phyloP scores from a whole-genome alignment of 768 basidiomycete species.

The Favolaschia claudopus region DNA sequence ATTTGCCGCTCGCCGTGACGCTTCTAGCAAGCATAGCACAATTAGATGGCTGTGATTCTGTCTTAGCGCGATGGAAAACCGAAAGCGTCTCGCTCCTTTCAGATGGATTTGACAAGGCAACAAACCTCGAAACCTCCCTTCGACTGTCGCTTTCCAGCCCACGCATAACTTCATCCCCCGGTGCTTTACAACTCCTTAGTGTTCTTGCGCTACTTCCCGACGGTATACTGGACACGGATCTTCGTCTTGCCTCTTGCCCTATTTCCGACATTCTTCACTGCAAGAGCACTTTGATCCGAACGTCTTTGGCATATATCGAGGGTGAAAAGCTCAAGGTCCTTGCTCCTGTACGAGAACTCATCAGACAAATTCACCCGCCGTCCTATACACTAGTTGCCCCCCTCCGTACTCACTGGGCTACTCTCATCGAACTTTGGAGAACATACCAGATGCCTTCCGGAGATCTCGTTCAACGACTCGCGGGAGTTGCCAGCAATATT shows the following conservation, averaged over 20 bases:
- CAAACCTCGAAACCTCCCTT: slow-evolving; percentile 1
- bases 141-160: slow-evolving; percentile 8
- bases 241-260: neutral
- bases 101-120: neutral
- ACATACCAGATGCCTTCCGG: neutral
- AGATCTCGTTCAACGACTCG: neutral
- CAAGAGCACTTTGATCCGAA: neutral
- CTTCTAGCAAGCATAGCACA: neutral
- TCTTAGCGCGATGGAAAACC: neutral
- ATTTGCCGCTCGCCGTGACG: slow-evolving; percentile 3
- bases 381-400: neutral
- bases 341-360: neutral
- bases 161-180: neutral
- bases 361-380: neutral
- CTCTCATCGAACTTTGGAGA: neutral
- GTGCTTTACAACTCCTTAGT: slow-evolving; percentile 7
- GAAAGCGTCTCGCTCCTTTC: slow-evolving; percentile 3
- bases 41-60: neutral
- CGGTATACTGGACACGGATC: neutral
- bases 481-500: neutral
- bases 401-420: neutral
- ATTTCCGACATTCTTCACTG: neutral
- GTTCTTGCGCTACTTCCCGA: slow-evolving; percentile 7
- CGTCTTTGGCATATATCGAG: slow-evolving; percentile 1
- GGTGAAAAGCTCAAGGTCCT: neutral